Evolutionary conservation across 2,329 filamentous ascomycete species (phyloP), one percentile per base, ranked within the genome.

Genomic region (Cercospora zeae-maydis): DNA sequence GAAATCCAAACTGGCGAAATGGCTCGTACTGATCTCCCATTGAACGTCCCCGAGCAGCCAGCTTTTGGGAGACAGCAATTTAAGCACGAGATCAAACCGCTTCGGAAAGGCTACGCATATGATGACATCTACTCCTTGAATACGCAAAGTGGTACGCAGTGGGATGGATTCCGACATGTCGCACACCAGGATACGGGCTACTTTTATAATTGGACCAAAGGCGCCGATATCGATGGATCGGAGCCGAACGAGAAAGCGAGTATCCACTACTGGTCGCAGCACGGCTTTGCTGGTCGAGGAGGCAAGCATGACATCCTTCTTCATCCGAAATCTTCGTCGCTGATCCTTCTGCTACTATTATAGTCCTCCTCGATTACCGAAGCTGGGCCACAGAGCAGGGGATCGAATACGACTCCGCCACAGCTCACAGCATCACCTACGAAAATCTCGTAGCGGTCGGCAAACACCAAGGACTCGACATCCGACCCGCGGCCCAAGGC

Each of bases 391-490:
- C 75, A 52, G 75, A 75, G 45, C 77, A 79, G 34, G 77, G 77
- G 13, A 77, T 77, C 37, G 73, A 75, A 14, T 79, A 79, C 59
- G 77, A 80, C 36, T 74, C 78, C 1, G 78, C 72, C 55, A 75
- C 78, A 36, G 74, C 76, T 64, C 76, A 80, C 54, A 72, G 75
- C 16, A 80, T 80, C 59, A 74, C 75, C 1, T 79, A 73, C 66
- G 74, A 77, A 24, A 76, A 80, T 11, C 79, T 92, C 0, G 82
- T 84, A 58, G 79, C 81, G 8, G 85, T 86, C 34, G 88, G 86
- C 0, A 77, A 77, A 34, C 77, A 82, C 36, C 86, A 90, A 67
- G 83, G 83, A 0, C 78, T 90, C 27, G 83, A 88, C 64, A 87
- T 90, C 70, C 82, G 79, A 0, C 82, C 84, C 0, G 76, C 78